Evolutionary conservation across 2,329 filamentous ascomycete genomes (phyloP).

Genomic region (Colletotrichum gigasporum): DNA sequence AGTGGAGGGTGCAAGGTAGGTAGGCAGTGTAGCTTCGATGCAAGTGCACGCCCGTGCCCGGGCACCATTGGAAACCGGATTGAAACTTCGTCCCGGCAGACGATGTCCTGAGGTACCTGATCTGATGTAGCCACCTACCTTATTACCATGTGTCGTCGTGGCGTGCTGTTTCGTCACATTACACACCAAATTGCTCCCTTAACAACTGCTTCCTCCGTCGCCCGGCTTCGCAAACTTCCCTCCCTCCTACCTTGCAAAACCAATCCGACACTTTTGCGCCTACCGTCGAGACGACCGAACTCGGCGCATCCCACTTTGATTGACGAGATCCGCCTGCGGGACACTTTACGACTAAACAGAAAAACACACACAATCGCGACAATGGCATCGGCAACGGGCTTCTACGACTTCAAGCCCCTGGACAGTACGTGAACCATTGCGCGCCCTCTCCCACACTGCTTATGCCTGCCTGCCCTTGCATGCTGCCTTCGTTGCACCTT

Average conservation of each 20-base stretch:
- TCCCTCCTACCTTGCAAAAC: background rate
- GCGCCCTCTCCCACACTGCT: background rate
- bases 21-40: background rate
- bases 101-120: background rate
- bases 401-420: conserved; percentile 87
- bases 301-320: background rate
- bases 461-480: background rate
- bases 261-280: background rate
- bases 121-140: background rate
- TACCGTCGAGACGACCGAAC: background rate
- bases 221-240: background rate
- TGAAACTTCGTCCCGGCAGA: conserved; percentile 28
- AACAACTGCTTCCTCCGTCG: conserved; percentile 1
- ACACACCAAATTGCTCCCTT: background rate
- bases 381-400: conserved; percentile 56
- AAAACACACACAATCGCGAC: conserved; percentile 18
- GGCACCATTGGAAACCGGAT: conserved; percentile 28
- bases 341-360: background rate
- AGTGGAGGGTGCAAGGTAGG: background rate
- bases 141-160: conserved; percentile 8
- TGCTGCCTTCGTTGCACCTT: background rate
- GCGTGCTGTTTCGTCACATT: conserved; percentile 14
- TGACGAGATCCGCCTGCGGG: conserved; percentile 20
- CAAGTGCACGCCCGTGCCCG: conserved; percentile 20
- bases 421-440: conserved; percentile 69